A percentile compares a stretch with the other conserved stretches of the same genome.
Evolutionary conservation across 2,329 filamentous ascomycete species (phyloP).

Genomic region (Fonsecaea pugnacius): DNA sequence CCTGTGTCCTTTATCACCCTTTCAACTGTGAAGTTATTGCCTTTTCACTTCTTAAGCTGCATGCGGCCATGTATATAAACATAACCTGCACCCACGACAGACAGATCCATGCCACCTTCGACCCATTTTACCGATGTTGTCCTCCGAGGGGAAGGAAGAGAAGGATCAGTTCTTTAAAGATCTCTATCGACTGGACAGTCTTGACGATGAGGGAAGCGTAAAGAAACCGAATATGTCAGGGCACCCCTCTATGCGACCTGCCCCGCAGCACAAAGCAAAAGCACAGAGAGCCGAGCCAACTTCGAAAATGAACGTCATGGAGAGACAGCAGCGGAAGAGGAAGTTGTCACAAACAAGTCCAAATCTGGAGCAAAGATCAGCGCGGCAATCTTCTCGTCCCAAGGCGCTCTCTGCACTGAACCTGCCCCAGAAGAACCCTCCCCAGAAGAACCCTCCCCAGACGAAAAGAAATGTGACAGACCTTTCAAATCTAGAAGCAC

Average conservation of each 20-base stretch:
- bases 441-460: background rate
- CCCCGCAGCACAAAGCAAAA: background rate
- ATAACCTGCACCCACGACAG: background rate
- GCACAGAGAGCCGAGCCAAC: background rate
- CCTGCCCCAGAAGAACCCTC: constrained; percentile 2
- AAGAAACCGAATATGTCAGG: constrained; percentile 28
- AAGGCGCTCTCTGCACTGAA: background rate
- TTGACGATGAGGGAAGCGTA: constrained; percentile 35
- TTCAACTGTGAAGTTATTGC: constrained; percentile 1
- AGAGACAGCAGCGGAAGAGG: constrained; percentile 2
- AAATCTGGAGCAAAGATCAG: background rate
- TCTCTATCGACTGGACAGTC: constrained; percentile 35
- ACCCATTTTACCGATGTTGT: constrained; percentile 25
- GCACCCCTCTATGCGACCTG: background rate
- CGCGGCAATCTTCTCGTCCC: background rate
- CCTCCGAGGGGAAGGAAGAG: constrained; percentile 28
- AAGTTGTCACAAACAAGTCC: constrained; percentile 3
- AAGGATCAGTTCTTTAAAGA: constrained; percentile 36
- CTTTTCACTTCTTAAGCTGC: constrained; percentile 5
- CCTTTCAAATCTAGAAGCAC: constrained; percentile 40
- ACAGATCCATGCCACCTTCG: background rate
- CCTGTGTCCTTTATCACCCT: constrained; percentile 9
- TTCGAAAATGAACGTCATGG: background rate
- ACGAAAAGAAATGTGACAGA: constrained; percentile 19
- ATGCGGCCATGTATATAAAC: background rate